A percentile compares a stretch with the other conserved stretches of the same genome.
Conservation (phyloP, 225 moss, liverwort and hornwort species). For the Pleurozium schreberi region DNA sequence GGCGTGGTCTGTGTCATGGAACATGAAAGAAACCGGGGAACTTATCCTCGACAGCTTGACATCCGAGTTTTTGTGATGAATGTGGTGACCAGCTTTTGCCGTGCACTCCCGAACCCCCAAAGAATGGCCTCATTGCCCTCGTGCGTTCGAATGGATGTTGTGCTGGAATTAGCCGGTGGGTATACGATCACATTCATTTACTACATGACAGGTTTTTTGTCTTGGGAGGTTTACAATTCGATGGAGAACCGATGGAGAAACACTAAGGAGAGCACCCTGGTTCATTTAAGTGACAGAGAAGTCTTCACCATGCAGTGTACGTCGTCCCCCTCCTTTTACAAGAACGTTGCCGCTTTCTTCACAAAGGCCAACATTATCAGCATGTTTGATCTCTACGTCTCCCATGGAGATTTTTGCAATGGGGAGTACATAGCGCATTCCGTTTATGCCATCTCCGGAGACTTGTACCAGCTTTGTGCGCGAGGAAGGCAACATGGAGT, state of each 20-base stretch:
- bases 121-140: neutral
- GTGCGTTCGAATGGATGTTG: neutral
- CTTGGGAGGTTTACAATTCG: neutral
- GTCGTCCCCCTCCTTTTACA: neutral
- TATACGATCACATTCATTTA: neutral
- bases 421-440: neutral
- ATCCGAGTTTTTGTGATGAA: neutral
- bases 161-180: neutral
- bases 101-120: neutral
- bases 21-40: neutral
- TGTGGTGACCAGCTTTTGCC: neutral
- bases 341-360: neutral
- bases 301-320: neutral
- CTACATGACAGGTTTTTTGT: neutral
- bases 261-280: neutral
- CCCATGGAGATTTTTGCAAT: neutral
- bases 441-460: neutral
- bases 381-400: too few relatives aligned
- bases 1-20: neutral
- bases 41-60: fast-evolving
- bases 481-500: neutral
- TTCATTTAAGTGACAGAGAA: neutral
- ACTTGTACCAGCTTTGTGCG: neutral
- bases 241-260: neutral
- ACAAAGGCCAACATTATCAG: too few relatives aligned